phyloP scores from a whole-genome alignment of 139 green algal species.

The Zygnema cylindricum region DNA sequence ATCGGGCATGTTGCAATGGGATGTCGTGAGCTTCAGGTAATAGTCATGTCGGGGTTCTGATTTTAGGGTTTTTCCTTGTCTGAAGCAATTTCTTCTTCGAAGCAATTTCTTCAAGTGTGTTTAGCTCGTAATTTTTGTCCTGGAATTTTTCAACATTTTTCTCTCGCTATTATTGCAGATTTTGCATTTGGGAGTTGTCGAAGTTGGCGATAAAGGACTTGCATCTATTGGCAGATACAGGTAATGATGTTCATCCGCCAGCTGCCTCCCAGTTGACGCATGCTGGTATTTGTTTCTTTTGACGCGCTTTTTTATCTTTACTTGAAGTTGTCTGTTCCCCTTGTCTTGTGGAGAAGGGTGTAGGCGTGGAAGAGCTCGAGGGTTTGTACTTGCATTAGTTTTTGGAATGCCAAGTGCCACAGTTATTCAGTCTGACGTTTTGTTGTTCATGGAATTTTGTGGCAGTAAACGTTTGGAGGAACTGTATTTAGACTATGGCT shows the following conservation, averaged over 20 bases:
- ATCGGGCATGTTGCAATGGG: slow-evolving; percentile 17
- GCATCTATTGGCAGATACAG: slow-evolving; percentile 25
- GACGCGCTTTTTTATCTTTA: too few relatives aligned
- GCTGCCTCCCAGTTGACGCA: neutral
- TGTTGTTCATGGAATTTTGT: neutral
- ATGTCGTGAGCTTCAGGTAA: slow-evolving; percentile 18
- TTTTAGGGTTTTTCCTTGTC: too few relatives aligned
- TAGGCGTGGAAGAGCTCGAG: too few relatives aligned
- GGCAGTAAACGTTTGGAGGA: slow-evolving; percentile 29
- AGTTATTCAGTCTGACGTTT: too few relatives aligned
- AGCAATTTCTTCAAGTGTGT: too few relatives aligned
- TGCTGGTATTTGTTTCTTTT: neutral
- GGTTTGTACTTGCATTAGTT: too few relatives aligned
- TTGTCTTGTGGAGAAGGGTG: too few relatives aligned
- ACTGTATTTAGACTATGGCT: slow-evolving; percentile 41
- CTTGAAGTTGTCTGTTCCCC: too few relatives aligned
- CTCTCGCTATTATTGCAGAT: neutral
- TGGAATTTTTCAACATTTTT: too few relatives aligned
- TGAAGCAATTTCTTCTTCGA: too few relatives aligned
- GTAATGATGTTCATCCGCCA: neutral
- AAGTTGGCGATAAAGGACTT: slow-evolving; percentile 13
- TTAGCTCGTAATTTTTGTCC: too few relatives aligned
- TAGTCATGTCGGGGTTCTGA: neutral
- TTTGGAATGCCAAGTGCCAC: too few relatives aligned
- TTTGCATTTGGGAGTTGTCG: slow-evolving; percentile 39